Conservation (phyloP, 805 yeast genomes). For the Cyberlindnera saturnus region DNA sequence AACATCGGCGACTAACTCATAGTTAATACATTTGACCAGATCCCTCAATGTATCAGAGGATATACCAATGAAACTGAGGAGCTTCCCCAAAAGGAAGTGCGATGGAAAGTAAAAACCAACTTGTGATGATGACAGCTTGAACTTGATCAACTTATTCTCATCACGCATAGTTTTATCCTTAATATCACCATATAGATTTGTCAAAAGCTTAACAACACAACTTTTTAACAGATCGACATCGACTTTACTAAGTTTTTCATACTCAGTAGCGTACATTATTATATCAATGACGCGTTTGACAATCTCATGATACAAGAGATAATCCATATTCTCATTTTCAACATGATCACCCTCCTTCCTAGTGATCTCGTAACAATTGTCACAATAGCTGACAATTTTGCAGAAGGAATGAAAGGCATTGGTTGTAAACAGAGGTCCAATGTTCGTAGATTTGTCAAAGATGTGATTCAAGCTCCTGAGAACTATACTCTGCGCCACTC, state of each 20-base stretch:
- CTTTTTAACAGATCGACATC: neutral
- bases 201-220: slow-evolving; percentile 3
- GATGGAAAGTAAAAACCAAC: slow-evolving; percentile 57
- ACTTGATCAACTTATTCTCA: slow-evolving; percentile 26
- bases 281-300: slow-evolving; percentile 39
- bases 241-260: slow-evolving; percentile 1
- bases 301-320: slow-evolving; percentile 42
- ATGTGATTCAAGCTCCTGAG: slow-evolving; percentile 14
- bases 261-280: slow-evolving; percentile 29
- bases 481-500: slow-evolving; percentile 8
- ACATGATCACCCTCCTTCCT: slow-evolving; percentile 69
- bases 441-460: slow-evolving; percentile 25
- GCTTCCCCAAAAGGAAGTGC: slow-evolving; percentile 44
- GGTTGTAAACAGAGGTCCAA: slow-evolving; percentile 25
- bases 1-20: slow-evolving; percentile 46
- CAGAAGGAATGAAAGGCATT: slow-evolving; percentile 23
- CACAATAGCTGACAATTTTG: slow-evolving; percentile 41
- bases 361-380: slow-evolving; percentile 48
- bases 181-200: slow-evolving; percentile 1
- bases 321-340: slow-evolving; percentile 47
- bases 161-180: slow-evolving; percentile 14
- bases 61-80: neutral
- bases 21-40: slow-evolving; percentile 27
- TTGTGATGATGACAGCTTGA: slow-evolving; percentile 41
- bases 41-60: neutral